These are phyloP conservation scores for Dryas integrifolia DNA, from an alignment of 331 rosid genomes.

Conservation along the genomic window DNA sequence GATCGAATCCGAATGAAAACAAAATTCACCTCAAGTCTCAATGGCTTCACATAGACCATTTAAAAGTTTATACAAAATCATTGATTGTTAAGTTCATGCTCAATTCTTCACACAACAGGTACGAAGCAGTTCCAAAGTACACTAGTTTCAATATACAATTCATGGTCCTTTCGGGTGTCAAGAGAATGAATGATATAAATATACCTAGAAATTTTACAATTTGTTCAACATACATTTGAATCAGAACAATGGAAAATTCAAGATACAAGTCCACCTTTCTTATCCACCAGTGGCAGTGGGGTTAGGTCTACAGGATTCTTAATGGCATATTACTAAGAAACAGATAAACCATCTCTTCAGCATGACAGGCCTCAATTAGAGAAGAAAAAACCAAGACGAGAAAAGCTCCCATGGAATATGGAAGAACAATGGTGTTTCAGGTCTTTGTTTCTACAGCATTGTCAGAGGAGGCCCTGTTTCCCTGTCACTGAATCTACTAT, in stretches of 20 bases:
- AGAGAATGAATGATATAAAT: background rate
- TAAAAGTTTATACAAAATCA: background rate
- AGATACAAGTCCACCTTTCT: conserved; percentile 2
- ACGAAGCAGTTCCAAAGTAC: too few species aligned
- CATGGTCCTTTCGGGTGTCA: background rate
- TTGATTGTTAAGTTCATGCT: background rate
- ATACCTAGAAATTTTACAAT: background rate
- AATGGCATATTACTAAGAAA: background rate
- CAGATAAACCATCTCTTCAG: background rate
- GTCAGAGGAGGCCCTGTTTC: conserved; percentile 61
- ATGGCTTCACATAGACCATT: too few species aligned
- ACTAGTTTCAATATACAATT: background rate
- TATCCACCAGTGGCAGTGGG: background rate
- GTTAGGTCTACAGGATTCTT: background rate
- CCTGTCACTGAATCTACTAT: conserved; percentile 70
- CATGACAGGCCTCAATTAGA: background rate
- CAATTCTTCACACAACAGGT: too few species aligned
- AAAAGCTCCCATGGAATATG: background rate
- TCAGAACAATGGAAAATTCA: background rate
- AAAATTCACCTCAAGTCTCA: too few species aligned
- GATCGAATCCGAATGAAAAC: too few species aligned
- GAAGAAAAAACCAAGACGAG: background rate
- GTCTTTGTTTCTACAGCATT: conserved; percentile 17
- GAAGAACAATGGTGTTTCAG: background rate
- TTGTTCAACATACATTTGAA: background rate